phyloP scores from a whole-genome alignment of 148 eudicot genomes.

The Rhododendron molle region DNA sequence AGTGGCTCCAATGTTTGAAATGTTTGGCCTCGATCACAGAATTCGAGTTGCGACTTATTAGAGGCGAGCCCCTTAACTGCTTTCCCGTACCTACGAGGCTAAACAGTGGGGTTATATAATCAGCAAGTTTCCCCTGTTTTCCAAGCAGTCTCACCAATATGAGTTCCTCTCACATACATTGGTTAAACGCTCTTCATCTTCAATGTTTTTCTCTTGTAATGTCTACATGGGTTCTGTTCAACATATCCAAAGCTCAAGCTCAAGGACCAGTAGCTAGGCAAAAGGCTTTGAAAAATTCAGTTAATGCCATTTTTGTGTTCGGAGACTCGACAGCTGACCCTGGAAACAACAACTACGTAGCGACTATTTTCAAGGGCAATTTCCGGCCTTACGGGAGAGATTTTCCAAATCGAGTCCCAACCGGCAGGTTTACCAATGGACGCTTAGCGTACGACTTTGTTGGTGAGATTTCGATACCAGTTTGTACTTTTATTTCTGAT shows the following conservation, averaged over 20 bases:
- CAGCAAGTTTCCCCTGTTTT: neutral
- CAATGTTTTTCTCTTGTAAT: neutral
- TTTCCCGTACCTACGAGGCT: too few species aligned
- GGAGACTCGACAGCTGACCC: conserved; percentile 77
- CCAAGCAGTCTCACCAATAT: neutral
- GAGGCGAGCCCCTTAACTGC: too few species aligned
- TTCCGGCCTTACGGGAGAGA: neutral
- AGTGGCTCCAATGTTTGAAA: too few species aligned
- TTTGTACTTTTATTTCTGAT: neutral
- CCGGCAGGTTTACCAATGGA: conserved; percentile 74
- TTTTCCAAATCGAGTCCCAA: conserved; percentile 26
- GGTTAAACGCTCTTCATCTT: neutral
- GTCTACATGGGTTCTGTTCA: neutral
- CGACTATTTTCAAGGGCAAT: conserved; percentile 23
- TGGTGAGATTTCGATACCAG: conserved; percentile 27
- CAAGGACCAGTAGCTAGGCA: conserved; percentile 5
- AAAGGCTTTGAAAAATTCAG: conserved; percentile 24
- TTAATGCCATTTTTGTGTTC: conserved; percentile 49
- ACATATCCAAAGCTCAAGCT: neutral
- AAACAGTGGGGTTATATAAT: neutral
- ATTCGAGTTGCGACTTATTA: too few species aligned
- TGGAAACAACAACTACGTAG: conserved; percentile 65
- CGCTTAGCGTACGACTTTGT: conserved; percentile 46
- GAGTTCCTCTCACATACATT: neutral
- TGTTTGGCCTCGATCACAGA: too few species aligned